Evolutionary conservation across 768 basidiomycete genomes (phyloP), one percentile per base, ranked within the genome.

Genomic region (Trametopsis cervina): DNA sequence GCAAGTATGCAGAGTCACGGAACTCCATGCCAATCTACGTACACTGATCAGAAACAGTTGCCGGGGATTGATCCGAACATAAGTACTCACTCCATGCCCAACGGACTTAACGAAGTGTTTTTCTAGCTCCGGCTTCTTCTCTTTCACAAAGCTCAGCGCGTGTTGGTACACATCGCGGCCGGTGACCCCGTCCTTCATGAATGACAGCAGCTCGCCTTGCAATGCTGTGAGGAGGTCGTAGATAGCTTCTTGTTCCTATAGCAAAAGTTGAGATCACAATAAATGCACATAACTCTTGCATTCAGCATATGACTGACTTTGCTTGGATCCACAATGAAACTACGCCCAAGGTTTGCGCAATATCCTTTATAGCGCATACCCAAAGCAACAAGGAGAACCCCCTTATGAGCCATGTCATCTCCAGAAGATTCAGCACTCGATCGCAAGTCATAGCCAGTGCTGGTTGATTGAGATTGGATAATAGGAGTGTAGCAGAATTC

Each of bases 401-500:
- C 94, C 58, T 87, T 83, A 67, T 88, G 79, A 42, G 88, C 82
- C 54, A 97, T 85, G 50, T 76, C 74, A 58, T 95, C 88, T 22
- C 78, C 71, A 18, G 89, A 83, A 4, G 94, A 92, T 63, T 91
- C 84, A 0, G 90, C 91, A 1, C 85, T 87, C 35, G 85, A 84
- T 50, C 84, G 81, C 41, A 98, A 71, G 63, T 98, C 95, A 63
- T 95, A 98, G 5, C 89, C 88, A 9, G 77, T 73, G 51, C 74
- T 78, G 27, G 85, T 85, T 6, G 89, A 86, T 36, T 85, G 85
- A 4, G 94, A 97, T 56, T 97, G 95, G 61, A 98, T 89, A 63
- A 97, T 94, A 2, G 95, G 93, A 2, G 89, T 80, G 65, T 95
- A 97, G 56, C 89, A 88, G 67, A 94, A 95, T 65, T 99, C 96